A percentile compares a stretch with the other conserved stretches of the same genome.
Conservation (phyloP, 495 filamentous ascomycete genomes). For the Aspergillus saccharolyticus region DNA sequence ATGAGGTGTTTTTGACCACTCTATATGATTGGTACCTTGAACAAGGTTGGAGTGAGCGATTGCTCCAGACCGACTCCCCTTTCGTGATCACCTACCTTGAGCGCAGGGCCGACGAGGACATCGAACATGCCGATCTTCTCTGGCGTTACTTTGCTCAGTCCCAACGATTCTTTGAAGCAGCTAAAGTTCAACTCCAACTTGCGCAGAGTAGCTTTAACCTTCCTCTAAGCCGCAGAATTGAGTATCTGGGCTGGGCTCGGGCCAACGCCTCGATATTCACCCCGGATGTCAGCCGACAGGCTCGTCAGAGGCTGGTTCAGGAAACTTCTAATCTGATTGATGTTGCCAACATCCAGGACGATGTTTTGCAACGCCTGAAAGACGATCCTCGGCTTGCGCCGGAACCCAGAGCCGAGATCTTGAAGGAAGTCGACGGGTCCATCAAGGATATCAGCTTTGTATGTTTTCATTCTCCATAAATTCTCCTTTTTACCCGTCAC, state of each 20-base stretch:
- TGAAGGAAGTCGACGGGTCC: constrained; percentile 63
- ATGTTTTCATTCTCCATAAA: constrained; percentile 31
- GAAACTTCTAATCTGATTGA: constrained; percentile 83
- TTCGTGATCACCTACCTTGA: constrained; percentile 85
- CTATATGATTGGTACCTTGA: constrained; percentile 95
- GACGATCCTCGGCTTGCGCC: constrained; percentile 61
- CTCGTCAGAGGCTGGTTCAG: constrained; percentile 71
- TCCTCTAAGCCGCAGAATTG: constrained; percentile 71
- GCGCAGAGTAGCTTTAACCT: constrained; percentile 76
- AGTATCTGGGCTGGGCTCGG: constrained; percentile 81
- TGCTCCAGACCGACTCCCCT: constrained; percentile 75
- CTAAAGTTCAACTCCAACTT: constrained; percentile 75
- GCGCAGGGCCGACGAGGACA: constrained; percentile 59
- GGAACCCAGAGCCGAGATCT: constrained; percentile 55
- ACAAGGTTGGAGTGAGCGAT: constrained; percentile 73
- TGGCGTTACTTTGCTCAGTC: constrained; percentile 84
- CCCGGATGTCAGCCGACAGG: constrained; percentile 63
- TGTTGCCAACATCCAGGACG: constrained; percentile 90
- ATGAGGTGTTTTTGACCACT: constrained; percentile 89
- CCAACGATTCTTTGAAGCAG: constrained; percentile 75
- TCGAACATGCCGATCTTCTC: constrained; percentile 80
- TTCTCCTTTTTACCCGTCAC: not conserved
- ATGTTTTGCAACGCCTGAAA: constrained; percentile 74
- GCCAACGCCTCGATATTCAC: constrained; percentile 77
- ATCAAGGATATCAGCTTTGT: constrained; percentile 71